Conservation (phyloP, 2,329 filamentous ascomycete species). For the Xylariaceae sp. region DNA sequence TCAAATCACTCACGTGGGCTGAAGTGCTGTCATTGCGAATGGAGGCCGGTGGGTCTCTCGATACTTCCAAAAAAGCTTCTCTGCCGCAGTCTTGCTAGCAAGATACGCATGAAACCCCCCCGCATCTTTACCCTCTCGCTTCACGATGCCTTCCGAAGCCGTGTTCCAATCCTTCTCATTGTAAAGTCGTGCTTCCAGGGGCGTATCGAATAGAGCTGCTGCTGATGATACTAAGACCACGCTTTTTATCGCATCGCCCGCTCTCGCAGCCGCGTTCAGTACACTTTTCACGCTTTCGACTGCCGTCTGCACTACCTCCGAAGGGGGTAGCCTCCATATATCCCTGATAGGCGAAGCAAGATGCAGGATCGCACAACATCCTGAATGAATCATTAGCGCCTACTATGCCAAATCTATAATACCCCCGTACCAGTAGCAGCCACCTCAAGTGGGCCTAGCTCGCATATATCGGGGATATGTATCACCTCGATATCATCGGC, state of each 20-base stretch:
- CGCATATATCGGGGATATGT: conserved; percentile 34
- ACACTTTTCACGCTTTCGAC: conserved; percentile 31
- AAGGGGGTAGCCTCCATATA: conserved; percentile 29
- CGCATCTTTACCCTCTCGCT: conserved; percentile 26
- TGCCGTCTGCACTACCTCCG: conserved; percentile 34
- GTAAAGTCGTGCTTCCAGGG: conserved; percentile 27
- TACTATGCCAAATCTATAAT: not conserved
- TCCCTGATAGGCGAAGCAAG: conserved; percentile 35
- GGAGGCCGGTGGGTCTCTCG: conserved; percentile 30
- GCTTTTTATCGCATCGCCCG: conserved; percentile 30
- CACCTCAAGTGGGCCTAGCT: conserved; percentile 29
- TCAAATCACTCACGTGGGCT: conserved; percentile 31
- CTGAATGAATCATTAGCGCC: conserved; percentile 21
- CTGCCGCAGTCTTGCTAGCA: conserved; percentile 37
- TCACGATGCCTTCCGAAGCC: conserved; percentile 27
- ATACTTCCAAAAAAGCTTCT: conserved; percentile 37
- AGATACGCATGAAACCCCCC: conserved; percentile 35
- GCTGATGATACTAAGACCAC: conserved; percentile 37
- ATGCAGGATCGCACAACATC: conserved; percentile 38
- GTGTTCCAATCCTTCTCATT: conserved; percentile 39
- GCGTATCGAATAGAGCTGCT: conserved; percentile 35
- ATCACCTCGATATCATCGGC: conserved; percentile 34
- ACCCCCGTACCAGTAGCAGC: conserved; percentile 32
- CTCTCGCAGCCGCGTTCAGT: conserved; percentile 32
- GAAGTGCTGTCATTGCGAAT: conserved; percentile 36